Base-by-base conservation (phyloP, 2,329 filamentous ascomycete genomes). In the Knufia petricola region DNA sequence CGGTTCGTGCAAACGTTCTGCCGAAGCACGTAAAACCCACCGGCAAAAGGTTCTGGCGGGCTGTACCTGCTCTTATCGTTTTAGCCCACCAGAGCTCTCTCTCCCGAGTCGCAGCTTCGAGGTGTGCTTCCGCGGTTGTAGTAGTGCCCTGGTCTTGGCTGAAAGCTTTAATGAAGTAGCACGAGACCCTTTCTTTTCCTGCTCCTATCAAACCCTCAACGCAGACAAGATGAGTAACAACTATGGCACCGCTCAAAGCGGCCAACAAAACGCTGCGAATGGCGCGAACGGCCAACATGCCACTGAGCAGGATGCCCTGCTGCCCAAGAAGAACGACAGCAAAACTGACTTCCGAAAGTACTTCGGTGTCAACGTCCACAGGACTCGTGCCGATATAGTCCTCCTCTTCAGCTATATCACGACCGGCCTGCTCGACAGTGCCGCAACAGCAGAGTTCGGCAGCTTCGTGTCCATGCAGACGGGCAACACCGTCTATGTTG, bases 391-490 rank as follows among this genome's bases (percentile, higher is more conserved):
- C 12, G 85, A 90, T 59, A 54, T 85, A 1, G 69, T 87, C 17
- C 71, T 90, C 32, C 69, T 90, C 3, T 68, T 78, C 23, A 87
- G 83, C 66, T 89, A 88, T 62, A 67, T 85, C 54, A 82, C 88
- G 61, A 89, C 85, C 0, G 85, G 85, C 3, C 69, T 90, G 9
- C 74, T 87, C 6, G 85, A 90, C 65, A 86, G 82, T 65, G 80
- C 83, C 2, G 80, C 84, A 2, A 83, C 85, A 40, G 82, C 81
- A 50, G 83, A 84, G 36, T 89, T 84, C 81, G 83, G 84, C 10
- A 82, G 82, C 2, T 90, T 90, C 58, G 84, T 87, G 34, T 85
- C 81, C 58, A 89, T 89, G 85, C 85, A 89, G 61, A 89, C 85
- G 26, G 84, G 84, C 78, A 90, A 90, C 64, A 88, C 85, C 3